A percentile compares a stretch with the other conserved stretches of the same genome.
phyloP scores from a whole-genome alignment of 176 grass and related monocot species.

The Bolboschoenus planiculmis region DNA sequence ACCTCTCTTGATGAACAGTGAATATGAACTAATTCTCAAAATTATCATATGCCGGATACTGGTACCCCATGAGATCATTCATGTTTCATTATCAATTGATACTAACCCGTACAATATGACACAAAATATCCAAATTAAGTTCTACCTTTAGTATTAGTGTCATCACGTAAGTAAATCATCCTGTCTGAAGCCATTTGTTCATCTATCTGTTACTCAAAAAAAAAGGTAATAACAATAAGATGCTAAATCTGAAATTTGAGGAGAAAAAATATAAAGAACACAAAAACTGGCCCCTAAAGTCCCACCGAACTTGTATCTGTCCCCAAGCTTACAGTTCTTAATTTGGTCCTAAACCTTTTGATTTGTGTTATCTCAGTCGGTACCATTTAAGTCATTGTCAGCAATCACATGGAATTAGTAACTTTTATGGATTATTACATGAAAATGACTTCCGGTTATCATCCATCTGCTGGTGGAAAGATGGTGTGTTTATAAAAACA shows the following conservation, averaged over 20 bases:
- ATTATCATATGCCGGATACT: neutral
- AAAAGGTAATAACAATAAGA: neutral
- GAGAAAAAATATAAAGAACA: neutral
- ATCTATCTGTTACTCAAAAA: neutral
- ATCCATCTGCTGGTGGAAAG: neutral
- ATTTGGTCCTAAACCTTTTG: neutral
- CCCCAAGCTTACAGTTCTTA: neutral
- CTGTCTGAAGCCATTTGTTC: neutral
- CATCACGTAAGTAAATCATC: neutral
- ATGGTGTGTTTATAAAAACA: neutral
- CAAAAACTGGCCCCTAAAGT: neutral
- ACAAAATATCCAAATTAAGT: neutral
- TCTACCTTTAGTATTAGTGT: neutral
- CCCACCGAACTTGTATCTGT: neutral
- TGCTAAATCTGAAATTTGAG: neutral
- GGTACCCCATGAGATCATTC: no score
- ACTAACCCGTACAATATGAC: neutral
- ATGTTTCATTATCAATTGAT: neutral
- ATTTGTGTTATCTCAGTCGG: neutral
- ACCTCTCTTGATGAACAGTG: neutral
- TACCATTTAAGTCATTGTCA: constrained; percentile 1
- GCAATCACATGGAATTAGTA: neutral
- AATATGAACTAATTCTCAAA: neutral
- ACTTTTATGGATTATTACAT: neutral
- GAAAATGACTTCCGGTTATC: neutral